Percentiles rank a stretch among this genome's conserved stretches.
These are phyloP conservation scores for Neostapfia colusana DNA, from an alignment of 176 grass and related monocot genomes.

Conservation along the genomic window DNA sequence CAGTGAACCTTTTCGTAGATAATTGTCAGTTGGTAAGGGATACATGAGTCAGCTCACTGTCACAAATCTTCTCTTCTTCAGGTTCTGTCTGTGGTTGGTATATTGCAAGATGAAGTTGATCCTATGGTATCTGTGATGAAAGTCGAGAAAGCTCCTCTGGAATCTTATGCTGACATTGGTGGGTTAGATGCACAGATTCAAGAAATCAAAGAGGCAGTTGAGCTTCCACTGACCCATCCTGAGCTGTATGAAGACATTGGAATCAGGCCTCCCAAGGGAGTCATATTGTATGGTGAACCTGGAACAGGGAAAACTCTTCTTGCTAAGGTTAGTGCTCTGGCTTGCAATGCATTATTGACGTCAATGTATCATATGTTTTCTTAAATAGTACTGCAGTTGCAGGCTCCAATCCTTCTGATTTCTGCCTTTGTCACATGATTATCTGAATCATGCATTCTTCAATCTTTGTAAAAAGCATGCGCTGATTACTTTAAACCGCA, in stretches of 20 bases:
- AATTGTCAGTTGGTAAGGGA: neutral
- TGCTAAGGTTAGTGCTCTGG: slow-evolving; percentile 62
- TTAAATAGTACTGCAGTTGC: neutral
- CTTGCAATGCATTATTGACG: neutral
- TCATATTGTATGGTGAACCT: slow-evolving; percentile 86
- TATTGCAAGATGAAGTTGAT: slow-evolving; percentile 91
- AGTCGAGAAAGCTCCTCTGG: slow-evolving; percentile 85
- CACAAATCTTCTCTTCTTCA: slow-evolving; percentile 22
- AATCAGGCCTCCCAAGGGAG: slow-evolving; percentile 85
- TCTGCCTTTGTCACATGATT: slow-evolving; percentile 1
- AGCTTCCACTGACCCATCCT: slow-evolving; percentile 88
- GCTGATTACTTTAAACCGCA: slow-evolving; percentile 21
- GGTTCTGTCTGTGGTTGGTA: slow-evolving; percentile 84
- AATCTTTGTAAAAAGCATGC: neutral
- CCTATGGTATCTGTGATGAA: slow-evolving; percentile 97
- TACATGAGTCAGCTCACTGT: neutral
- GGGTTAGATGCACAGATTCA: slow-evolving; percentile 91
- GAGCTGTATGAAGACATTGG: slow-evolving; percentile 93
- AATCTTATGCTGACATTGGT: slow-evolving; percentile 91
- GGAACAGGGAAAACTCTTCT: slow-evolving; percentile 88
- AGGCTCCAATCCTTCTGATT: neutral
- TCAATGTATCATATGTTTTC: neutral
- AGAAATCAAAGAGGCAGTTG: slow-evolving; percentile 92
- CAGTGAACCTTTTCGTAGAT: neutral
- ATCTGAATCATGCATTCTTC: neutral